Evolutionary conservation across 148 eudicot genomes (phyloP).

Genomic region (Dianthus caryophyllus): DNA sequence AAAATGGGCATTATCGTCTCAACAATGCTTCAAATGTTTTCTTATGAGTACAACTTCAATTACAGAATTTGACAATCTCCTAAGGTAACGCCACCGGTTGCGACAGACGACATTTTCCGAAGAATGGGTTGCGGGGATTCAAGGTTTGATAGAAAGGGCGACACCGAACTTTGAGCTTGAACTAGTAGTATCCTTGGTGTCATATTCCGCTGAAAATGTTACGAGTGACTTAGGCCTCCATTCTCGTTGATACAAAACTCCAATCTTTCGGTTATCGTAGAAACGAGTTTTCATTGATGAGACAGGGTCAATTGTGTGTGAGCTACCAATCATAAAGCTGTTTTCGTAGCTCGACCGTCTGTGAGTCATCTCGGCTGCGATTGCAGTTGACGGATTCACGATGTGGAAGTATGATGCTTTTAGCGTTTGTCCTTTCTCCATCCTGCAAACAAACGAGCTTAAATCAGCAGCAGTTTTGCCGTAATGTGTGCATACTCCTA

Average conservation of each 20-base stretch:
- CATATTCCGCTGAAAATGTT: conserved; percentile 72
- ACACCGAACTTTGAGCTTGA: conserved; percentile 61
- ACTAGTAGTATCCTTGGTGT: conserved; percentile 45
- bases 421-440: conserved; percentile 74
- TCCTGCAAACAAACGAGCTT: conserved; percentile 33
- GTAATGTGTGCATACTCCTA: no score
- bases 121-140: conserved; percentile 15
- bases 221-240: conserved; percentile 85
- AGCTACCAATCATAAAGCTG: conserved; percentile 71
- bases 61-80: conserved; percentile 15
- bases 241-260: conserved; percentile 66
- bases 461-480: not conserved
- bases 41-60: not conserved
- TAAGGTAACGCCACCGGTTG: conserved; percentile 13
- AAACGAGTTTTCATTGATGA: conserved; percentile 62
- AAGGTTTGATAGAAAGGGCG: conserved; percentile 79
- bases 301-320: conserved; percentile 45
- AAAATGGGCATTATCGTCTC: conserved; percentile 31
- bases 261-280: conserved; percentile 56
- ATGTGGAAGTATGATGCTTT: conserved; percentile 77
- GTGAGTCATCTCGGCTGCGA: conserved; percentile 87
- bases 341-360: conserved; percentile 52
- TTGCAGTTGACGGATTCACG: conserved; percentile 57
- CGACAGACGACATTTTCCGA: not conserved
- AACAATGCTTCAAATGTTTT: conserved; percentile 16